Conservation (phyloP, 176 grass and related monocot genomes). For the Microstegium vimineum region DNA sequence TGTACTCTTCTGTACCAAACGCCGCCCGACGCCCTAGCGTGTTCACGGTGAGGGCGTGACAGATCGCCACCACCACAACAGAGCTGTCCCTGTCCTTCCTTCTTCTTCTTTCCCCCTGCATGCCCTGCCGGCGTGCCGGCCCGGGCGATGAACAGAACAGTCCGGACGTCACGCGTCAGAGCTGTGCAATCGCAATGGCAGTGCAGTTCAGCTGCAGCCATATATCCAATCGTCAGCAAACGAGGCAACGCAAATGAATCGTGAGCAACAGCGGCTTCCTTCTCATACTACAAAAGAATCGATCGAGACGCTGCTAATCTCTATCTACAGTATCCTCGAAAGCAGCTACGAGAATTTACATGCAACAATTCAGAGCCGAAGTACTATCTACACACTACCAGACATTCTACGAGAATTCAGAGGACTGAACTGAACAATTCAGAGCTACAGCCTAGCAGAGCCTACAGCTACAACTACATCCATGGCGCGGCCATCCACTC, state of each 20-base stretch:
- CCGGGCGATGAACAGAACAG: no score
- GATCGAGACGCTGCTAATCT: neutral
- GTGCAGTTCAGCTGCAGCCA: no score
- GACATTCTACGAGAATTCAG: slow-evolving; percentile 4
- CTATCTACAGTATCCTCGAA: neutral
- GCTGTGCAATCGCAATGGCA: neutral
- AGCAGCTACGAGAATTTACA: slow-evolving; percentile 30
- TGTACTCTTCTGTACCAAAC: neutral
- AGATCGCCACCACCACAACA: no score
- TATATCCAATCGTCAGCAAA: no score
- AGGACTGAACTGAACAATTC: neutral
- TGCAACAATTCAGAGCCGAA: neutral
- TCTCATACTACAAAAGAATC: neutral
- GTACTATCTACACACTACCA: slow-evolving; percentile 58
- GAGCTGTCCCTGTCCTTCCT: no score
- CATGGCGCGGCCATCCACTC: neutral
- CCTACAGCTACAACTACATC: neutral
- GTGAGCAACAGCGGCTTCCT: neutral
- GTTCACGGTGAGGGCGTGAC: neutral
- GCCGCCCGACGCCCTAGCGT: neutral
- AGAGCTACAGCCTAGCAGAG: neutral
- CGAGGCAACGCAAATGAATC: neutral
- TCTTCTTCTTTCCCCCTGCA: no score
- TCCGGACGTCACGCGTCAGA: no score
- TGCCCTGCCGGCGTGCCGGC: neutral